Evolutionary conservation across 2,329 filamentous ascomycete genomes (phyloP).

Genomic region (Diaporthe aspalathi): DNA sequence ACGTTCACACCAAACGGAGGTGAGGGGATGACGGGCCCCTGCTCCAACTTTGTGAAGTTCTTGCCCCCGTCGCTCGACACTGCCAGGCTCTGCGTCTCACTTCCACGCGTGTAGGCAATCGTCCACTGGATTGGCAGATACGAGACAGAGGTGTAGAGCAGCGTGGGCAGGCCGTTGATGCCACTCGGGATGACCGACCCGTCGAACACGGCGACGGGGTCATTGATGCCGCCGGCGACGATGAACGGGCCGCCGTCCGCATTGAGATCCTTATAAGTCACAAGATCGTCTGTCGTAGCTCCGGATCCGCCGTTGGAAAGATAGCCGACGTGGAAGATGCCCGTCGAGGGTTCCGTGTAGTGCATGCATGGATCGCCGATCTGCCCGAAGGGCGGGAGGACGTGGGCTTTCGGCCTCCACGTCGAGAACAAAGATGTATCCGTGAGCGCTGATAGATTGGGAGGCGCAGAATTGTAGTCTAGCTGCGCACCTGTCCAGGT

Average conservation of each 20-base stretch:
- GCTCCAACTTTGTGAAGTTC: conserved; percentile 53
- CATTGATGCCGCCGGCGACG: conserved; percentile 44
- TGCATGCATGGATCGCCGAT: conserved; percentile 59
- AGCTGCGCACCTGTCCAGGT: conserved; percentile 20
- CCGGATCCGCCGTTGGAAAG: conserved; percentile 52
- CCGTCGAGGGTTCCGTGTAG: conserved; percentile 56
- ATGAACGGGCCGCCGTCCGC: conserved; percentile 52
- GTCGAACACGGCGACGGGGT: conserved; percentile 58
- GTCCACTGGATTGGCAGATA: conserved; percentile 60
- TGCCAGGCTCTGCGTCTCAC: conserved; percentile 58
- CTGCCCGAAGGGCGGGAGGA: conserved; percentile 53
- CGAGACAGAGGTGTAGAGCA: conserved; percentile 58
- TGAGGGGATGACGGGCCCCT: conserved; percentile 52
- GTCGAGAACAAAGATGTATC: conserved; percentile 51
- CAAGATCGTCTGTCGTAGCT: conserved; percentile 55
- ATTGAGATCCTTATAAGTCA: conserved; percentile 52
- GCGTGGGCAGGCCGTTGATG: conserved; percentile 56
- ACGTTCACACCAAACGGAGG: conserved; percentile 55
- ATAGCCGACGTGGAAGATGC: conserved; percentile 57
- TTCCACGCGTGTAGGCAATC: conserved; percentile 17
- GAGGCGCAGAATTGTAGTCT: conserved; percentile 52
- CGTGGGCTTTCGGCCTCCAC: conserved; percentile 49
- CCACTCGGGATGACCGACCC: conserved; percentile 56
- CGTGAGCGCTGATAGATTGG: conserved; percentile 53
- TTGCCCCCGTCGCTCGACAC: conserved; percentile 48